These are phyloP conservation scores for Colletotrichum acutatum DNA, from an alignment of 2,329 filamentous ascomycete species.

Conservation along the genomic window DNA sequence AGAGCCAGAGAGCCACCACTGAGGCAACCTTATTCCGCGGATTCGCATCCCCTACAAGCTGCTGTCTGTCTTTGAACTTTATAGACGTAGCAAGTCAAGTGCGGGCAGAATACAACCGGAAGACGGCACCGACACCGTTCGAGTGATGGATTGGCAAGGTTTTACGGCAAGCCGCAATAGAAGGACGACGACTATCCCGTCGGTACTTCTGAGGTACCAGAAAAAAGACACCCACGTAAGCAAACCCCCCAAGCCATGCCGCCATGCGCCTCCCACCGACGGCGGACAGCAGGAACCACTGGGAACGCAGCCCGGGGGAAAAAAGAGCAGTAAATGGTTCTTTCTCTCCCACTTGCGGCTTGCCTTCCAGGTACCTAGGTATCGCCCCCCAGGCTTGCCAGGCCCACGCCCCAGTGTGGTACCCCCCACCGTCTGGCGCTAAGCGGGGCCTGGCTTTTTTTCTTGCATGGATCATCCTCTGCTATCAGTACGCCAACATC, in stretches of 20 bases:
- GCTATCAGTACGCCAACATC: constrained; percentile 33
- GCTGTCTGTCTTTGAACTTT: neutral
- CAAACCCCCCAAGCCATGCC: constrained; percentile 7
- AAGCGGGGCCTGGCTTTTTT: constrained; percentile 32
- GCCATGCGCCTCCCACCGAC: constrained; percentile 19
- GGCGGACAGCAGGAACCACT: neutral
- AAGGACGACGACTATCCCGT: neutral
- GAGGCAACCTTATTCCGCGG: constrained; percentile 7
- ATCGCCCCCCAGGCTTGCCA: neutral
- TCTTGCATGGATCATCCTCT: constrained; percentile 30
- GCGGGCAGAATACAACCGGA: neutral
- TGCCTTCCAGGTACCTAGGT: neutral
- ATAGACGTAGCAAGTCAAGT: neutral
- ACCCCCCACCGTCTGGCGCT: constrained; percentile 21
- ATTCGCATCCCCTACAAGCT: neutral
- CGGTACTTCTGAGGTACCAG: neutral
- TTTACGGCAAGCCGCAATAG: neutral
- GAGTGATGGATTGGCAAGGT: neutral
- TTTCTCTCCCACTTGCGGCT: neutral
- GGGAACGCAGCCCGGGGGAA: constrained; percentile 18
- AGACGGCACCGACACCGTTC: neutral
- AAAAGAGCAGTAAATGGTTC: constrained; percentile 4
- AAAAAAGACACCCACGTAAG: neutral
- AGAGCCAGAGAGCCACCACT: constrained; percentile 6
- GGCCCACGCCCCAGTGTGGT: neutral